Evolutionary conservation across 352 stramenopile species (phyloP), one percentile per base, ranked within the genome.

Genomic region (Pythium biforme): DNA sequence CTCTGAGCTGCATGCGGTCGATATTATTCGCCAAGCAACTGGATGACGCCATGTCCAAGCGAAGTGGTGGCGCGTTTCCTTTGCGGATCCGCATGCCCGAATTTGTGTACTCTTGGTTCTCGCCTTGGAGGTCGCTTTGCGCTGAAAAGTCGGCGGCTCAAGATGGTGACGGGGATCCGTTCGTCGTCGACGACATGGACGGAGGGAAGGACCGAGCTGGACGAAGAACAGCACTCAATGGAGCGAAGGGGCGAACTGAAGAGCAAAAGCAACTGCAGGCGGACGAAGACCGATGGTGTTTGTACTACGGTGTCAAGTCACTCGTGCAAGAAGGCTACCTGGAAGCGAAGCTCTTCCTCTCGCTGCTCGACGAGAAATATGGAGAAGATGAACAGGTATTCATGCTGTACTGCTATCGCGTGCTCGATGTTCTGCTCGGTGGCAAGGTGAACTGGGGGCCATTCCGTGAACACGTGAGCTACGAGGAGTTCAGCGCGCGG

Each of bases 21-120:
- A 96, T 98, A 43, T 43, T 98, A 19, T 85, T 92, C 45, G 84
- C 88, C 29, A 97, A 98, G 59, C 76, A 89, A 53, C 69, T 88
- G 11, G 89, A 97, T 31, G 88, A 96, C 37, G 63, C 72, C 7
- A 89, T 92, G 76, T 86, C 76, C 49, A 76, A 76, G 33, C 70
- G 73, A n/a, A 77, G 66, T 8, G 75, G 64, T 0, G 75, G 81
- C 0, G 43, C 72, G 3, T 77, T 88, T 39, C 72, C 79, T 1
- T 31, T 86, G 1, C 77, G 84, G 0, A 74, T 95, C n/a, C 81
- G 88, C 11, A 97, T 98, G 76, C 91, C 93, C 2, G 90, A 98
- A 69, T 98, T 96, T 66, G 88, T 97, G 2, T 98, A 98, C 49
- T 72, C 89, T 0, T 98, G 89, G 90, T 98, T 98, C 61, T 77